Percentiles rank a stretch among this genome's conserved stretches.
These are phyloP conservation scores for Phytophthora megakarya DNA, from an alignment of 352 stramenopile species.

Conservation along the genomic window DNA sequence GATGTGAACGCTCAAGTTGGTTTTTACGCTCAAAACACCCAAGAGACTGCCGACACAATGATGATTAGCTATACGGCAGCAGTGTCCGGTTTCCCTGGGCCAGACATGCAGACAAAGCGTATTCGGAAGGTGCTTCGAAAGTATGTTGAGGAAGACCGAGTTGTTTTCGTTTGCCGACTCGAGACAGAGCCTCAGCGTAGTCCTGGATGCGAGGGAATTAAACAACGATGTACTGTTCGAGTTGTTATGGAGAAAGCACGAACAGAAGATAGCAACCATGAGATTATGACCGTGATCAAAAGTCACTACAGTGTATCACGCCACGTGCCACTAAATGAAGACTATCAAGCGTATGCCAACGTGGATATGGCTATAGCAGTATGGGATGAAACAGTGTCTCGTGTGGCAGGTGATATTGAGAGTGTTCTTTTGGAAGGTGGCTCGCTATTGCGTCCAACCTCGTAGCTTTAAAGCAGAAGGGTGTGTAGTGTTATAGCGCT, in stretches of 20 bases:
- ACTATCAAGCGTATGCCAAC: not conserved
- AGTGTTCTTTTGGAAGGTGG: conserved; percentile 22
- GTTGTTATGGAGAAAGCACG: conserved; percentile 13
- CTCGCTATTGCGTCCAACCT: not conserved
- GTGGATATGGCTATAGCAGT: conserved; percentile 19
- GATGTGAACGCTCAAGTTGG: conserved; percentile 14
- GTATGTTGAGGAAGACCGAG: conserved; percentile 12
- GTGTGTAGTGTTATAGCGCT: too few species aligned
- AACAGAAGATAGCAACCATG: not conserved
- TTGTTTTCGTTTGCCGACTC: conserved; percentile 20
- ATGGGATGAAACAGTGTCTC: conserved; percentile 21
- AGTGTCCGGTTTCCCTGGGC: not conserved
- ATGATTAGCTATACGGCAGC: conserved; percentile 15
- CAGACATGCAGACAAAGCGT: not conserved
- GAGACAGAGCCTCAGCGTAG: not conserved
- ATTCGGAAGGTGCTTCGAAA: conserved; percentile 20
- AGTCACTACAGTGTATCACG: conserved; percentile 17
- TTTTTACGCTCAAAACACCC: conserved; percentile 11
- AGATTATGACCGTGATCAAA: conserved; percentile 1
- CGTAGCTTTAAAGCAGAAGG: too few species aligned
- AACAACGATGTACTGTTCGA: not conserved
- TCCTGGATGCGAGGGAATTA: not conserved
- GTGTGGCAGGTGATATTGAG: conserved; percentile 16
- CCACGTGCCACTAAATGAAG: not conserved
- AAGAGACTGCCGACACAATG: conserved; percentile 12